Conservation (phyloP, 2,329 filamentous ascomycete species). For the Acrocalymma vagum region DNA sequence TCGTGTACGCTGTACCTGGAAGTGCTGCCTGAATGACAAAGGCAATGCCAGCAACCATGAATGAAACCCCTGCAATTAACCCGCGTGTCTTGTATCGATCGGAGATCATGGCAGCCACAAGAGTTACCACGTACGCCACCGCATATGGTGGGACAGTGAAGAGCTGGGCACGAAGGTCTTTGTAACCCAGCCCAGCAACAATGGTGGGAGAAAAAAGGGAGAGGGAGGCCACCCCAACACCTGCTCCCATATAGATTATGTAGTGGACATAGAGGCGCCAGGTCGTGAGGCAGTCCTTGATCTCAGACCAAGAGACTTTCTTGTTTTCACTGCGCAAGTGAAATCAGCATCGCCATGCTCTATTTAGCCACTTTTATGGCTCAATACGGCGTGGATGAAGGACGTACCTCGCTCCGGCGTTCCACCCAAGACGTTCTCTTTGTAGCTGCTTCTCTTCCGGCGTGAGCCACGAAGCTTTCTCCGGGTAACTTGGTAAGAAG, state of each 20-base stretch:
- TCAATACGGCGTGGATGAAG: too few species aligned
- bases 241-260: constrained; percentile 41
- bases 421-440: constrained; percentile 48
- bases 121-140: constrained; percentile 64
- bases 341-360: too few species aligned
- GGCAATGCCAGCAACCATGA: constrained; percentile 62
- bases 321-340: constrained; percentile 32
- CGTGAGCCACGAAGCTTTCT: constrained; percentile 55
- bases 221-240: constrained; percentile 44
- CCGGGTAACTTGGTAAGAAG: constrained; percentile 56
- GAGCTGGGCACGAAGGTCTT: constrained; percentile 67
- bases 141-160: constrained; percentile 75
- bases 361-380: too few species aligned
- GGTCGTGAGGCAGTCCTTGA: constrained; percentile 55
- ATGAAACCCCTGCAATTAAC: constrained; percentile 36
- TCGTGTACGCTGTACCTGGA: constrained; percentile 65
- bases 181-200: constrained; percentile 64
- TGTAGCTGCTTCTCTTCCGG: constrained; percentile 42
- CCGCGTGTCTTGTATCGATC: constrained; percentile 49
- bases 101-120: constrained; percentile 26
- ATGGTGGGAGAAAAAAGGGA: constrained; percentile 72
- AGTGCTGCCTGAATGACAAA: constrained; percentile 72
- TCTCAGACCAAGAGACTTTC: constrained; percentile 58
- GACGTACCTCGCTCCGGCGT: constrained; percentile 49
- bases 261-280: constrained; percentile 64